Conservation (phyloP, 106 monocot genomes). For the Dioscorea zingiberensis region DNA sequence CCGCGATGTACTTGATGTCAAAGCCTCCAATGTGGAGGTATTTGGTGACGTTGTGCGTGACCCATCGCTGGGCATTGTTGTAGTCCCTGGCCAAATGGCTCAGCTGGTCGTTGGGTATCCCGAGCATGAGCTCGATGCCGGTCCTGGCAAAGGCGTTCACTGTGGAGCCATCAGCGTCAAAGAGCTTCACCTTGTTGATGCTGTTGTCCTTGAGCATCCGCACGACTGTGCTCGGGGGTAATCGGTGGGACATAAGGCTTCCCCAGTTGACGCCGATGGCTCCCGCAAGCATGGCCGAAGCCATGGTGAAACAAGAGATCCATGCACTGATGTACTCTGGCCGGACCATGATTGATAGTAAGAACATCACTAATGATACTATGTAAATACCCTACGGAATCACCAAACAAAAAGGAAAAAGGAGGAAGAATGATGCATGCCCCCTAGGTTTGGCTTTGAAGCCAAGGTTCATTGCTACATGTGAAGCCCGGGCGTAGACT, state of each 20-base stretch:
- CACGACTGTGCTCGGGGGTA: conserved; percentile 26
- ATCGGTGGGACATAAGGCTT: conserved; percentile 37
- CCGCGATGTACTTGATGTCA: conserved; percentile 39
- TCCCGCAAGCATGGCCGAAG: neutral
- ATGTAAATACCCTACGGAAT: too few relatives aligned
- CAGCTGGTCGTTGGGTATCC: conserved; percentile 36
- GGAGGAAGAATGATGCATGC: too few relatives aligned
- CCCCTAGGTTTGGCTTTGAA: too few relatives aligned
- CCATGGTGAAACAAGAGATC: neutral
- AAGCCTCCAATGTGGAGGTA: conserved; percentile 12
- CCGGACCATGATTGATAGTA: neutral
- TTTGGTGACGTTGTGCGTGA: conserved; percentile 19
- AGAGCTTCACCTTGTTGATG: conserved; percentile 33
- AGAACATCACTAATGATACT: too few relatives aligned
- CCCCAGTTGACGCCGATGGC: conserved; percentile 57
- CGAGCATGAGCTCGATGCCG: conserved; percentile 32
- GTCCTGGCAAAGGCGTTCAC: conserved; percentile 21
- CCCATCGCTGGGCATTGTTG: conserved; percentile 19
- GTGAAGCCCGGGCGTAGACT: too few relatives aligned
- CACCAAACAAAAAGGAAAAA: too few relatives aligned
- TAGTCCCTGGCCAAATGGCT: neutral
- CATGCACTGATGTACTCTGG: neutral
- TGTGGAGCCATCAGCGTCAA: conserved; percentile 30
- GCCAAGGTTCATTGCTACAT: too few relatives aligned
- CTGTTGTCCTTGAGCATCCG: conserved; percentile 32